A percentile compares a stretch with the other conserved stretches of the same genome.
Conservation (phyloP, 176 grass and related monocot genomes). For the Oryza brachyantha region DNA sequence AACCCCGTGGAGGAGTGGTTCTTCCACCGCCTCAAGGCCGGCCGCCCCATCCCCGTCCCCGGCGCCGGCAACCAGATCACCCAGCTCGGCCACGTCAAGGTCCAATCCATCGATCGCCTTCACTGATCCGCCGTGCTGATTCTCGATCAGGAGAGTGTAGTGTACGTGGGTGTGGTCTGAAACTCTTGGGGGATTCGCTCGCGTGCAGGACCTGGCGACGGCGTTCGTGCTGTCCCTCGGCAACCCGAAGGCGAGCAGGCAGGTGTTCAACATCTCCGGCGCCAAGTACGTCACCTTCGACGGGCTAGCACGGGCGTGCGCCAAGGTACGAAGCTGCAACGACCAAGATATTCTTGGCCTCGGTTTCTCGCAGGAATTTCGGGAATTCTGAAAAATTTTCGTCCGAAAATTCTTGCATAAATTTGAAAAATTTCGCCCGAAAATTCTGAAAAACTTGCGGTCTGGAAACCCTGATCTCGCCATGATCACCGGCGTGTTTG, state of each 20-base stretch:
- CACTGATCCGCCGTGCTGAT: background rate
- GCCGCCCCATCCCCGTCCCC: conserved; percentile 87
- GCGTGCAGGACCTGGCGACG: conserved; percentile 59
- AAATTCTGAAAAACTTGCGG: too few relatives aligned
- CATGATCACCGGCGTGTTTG: background rate
- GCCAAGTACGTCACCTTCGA: conserved; percentile 96
- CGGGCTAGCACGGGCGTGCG: conserved; percentile 84
- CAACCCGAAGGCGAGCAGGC: conserved; percentile 82
- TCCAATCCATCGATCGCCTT: background rate
- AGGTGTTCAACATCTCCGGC: conserved; percentile 98
- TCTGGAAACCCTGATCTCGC: too few relatives aligned
- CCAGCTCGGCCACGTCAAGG: conserved; percentile 98
- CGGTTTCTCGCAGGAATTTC: background rate
- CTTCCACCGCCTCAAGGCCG: conserved; percentile 90
- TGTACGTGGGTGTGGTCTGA: background rate
- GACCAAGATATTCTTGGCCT: background rate
- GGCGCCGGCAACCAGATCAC: conserved; percentile 82
- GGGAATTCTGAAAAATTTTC: too few relatives aligned
- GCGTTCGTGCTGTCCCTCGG: conserved; percentile 65
- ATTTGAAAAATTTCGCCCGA: too few relatives aligned
- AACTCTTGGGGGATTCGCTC: background rate
- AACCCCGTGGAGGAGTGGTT: conserved; percentile 99
- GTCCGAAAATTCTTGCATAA: too few relatives aligned
- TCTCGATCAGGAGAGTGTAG: background rate
- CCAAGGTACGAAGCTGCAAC: conserved; percentile 51